phyloP scores from a whole-genome alignment of 2,329 filamentous ascomycete species.

The Dendryphion nanum region DNA sequence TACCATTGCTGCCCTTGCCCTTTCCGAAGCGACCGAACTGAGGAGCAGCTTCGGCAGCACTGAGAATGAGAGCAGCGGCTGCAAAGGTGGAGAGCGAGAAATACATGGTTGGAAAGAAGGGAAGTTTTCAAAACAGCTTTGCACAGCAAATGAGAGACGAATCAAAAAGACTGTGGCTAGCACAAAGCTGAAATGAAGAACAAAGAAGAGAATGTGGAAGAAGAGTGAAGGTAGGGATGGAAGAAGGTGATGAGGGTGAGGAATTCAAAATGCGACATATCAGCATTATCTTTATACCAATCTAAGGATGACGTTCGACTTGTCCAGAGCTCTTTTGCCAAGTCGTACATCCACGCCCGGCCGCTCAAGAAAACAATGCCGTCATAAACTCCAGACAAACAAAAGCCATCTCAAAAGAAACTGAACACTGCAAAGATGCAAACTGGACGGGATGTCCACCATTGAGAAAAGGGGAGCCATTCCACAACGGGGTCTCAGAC shows the following conservation, averaged over 20 bases:
- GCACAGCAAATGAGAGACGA: constrained; percentile 20
- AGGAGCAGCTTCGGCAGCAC: constrained; percentile 16
- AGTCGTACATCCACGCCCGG: no score
- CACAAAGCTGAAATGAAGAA: constrained; percentile 11
- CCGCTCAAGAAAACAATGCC: no score
- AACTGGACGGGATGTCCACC: background rate
- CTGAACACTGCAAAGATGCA: background rate
- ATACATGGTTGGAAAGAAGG: constrained; percentile 15
- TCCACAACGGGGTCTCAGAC: no score
- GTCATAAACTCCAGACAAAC: background rate
- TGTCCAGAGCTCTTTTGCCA: no score
- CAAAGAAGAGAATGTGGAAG: constrained; percentile 11
- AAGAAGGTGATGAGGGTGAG: background rate
- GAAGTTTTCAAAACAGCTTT: constrained; percentile 9
- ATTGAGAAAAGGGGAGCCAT: no score
- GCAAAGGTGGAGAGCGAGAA: constrained; percentile 21
- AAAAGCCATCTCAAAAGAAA: constrained; percentile 11
- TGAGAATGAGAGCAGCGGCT: constrained; percentile 17
- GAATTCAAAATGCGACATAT: background rate
- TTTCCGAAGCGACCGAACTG: constrained; percentile 1
- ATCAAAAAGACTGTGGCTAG: constrained; percentile 16
- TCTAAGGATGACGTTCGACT: no score
- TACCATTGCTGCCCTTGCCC: background rate
- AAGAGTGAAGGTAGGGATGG: background rate
- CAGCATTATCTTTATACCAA: background rate